Evolutionary conservation across 768 basidiomycete species (phyloP).

Genomic region (Hericium coralloides): DNA sequence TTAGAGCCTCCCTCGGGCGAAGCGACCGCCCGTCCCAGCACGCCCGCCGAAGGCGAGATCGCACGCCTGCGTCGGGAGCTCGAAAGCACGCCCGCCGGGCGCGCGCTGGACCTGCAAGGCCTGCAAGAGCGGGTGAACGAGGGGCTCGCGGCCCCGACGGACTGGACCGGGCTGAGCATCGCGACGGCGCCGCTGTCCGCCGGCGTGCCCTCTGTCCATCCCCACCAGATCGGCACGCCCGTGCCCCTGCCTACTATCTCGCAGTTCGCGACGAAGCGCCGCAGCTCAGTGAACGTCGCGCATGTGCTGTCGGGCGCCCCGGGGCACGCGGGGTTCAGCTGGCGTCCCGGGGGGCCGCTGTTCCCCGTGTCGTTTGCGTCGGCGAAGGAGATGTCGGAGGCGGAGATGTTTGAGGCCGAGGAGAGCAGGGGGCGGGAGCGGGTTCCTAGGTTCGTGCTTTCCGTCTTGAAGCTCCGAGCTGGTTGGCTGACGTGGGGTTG

Average conservation of each 20-base stretch:
- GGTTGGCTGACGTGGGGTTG: too few species aligned
- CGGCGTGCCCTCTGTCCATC: slow-evolving; percentile 9
- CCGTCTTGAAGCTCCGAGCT: too few species aligned
- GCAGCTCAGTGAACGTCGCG: slow-evolving; percentile 11
- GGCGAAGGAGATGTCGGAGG: not conserved
- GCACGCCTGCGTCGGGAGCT: too few species aligned
- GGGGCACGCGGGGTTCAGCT: slow-evolving; percentile 13
- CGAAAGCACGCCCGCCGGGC: not conserved
- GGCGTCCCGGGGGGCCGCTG: slow-evolving; percentile 14
- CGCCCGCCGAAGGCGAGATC: not conserved
- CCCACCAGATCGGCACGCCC: slow-evolving; percentile 3
- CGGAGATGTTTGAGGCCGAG: too few species aligned
- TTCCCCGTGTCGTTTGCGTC: slow-evolving; percentile 13
- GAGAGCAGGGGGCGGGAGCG: too few species aligned
- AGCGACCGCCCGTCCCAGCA: not conserved
- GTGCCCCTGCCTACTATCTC: not conserved
- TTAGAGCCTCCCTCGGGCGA: not conserved
- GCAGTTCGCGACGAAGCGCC: slow-evolving; percentile 5
- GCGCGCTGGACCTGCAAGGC: not conserved
- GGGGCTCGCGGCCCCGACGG: not conserved
- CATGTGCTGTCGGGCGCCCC: slow-evolving; percentile 15
- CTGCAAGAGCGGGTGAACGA: not conserved
- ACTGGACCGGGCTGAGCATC: slow-evolving; percentile 13
- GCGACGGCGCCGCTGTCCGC: slow-evolving; percentile 11
- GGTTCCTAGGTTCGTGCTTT: too few species aligned